Percentiles rank a stretch among this genome's conserved stretches.
phyloP scores from a whole-genome alignment of 2,329 filamentous ascomycete genomes.

The Mycocentrospora acerina region DNA sequence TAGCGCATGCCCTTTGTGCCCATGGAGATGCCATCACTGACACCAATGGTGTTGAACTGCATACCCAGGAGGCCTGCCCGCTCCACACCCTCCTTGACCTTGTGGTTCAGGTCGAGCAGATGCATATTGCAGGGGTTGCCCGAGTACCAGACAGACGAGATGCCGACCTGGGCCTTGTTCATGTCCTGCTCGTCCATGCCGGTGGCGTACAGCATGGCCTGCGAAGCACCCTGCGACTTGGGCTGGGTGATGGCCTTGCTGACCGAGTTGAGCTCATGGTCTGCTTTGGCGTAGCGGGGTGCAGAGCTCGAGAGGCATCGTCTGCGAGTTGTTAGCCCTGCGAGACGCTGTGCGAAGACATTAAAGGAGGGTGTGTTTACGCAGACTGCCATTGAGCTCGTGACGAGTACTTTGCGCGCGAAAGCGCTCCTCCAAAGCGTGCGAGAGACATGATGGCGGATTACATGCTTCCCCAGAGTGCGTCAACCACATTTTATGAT shows the following conservation, averaged over 20 bases:
- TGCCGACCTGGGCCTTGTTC: slow-evolving; percentile 95
- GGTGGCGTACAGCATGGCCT: slow-evolving; percentile 98
- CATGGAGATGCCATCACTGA: slow-evolving; percentile 98
- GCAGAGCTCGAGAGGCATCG: slow-evolving; percentile 39
- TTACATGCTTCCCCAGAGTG: slow-evolving; percentile 16
- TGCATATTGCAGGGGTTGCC: slow-evolving; percentile 99
- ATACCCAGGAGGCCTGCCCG: slow-evolving; percentile 83
- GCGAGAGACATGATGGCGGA: slow-evolving; percentile 36
- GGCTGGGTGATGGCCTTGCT: slow-evolving; percentile 88
- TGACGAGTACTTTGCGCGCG: slow-evolving; percentile 32
- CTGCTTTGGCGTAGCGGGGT: slow-evolving; percentile 30
- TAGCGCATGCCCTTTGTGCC: slow-evolving; percentile 96
- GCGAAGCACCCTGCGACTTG: slow-evolving; percentile 96
- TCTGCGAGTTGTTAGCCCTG: slow-evolving; percentile 24
- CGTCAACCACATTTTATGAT: slow-evolving; percentile 30
- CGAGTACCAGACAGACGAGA: slow-evolving; percentile 96
- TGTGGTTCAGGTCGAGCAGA: slow-evolving; percentile 81
- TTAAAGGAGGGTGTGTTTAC: slow-evolving; percentile 17
- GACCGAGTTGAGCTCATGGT: slow-evolving; percentile 66
- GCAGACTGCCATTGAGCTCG: slow-evolving; percentile 36
- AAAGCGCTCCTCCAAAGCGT: slow-evolving; percentile 36
- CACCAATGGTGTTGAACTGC: slow-evolving; percentile 99
- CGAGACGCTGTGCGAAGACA: slow-evolving; percentile 1
- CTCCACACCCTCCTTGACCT: slow-evolving; percentile 71
- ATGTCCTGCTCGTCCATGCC: slow-evolving; percentile 84